Percentiles rank a stretch among this genome's conserved stretches.
phyloP scores from a whole-genome alignment of 73 alveolate species.

The Paramecium caudatum region DNA sequence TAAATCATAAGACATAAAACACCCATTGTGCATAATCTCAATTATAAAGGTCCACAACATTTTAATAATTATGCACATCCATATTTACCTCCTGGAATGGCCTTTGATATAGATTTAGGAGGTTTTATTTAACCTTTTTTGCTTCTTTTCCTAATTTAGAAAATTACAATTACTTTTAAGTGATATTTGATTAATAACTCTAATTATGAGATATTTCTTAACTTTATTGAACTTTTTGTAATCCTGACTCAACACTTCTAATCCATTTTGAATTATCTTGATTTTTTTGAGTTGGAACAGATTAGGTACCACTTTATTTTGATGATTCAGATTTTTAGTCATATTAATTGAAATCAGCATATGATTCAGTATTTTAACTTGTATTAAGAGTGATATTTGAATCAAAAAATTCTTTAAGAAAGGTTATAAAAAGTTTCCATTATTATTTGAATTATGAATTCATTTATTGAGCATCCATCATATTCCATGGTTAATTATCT shows the following conservation, averaged over 20 bases:
- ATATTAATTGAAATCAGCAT: constrained; percentile 15
- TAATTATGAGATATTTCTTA: not conserved
- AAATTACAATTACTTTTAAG: constrained; percentile 9
- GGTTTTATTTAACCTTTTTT: constrained; percentile 68
- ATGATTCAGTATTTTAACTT: constrained; percentile 40
- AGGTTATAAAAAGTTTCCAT: constrained; percentile 48
- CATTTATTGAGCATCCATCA: constrained; percentile 66
- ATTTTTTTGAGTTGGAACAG: constrained; percentile 61
- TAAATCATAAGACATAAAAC: constrained; percentile 62
- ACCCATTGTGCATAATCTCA: constrained; percentile 70
- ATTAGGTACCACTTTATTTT: constrained; percentile 44
- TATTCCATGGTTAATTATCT: constrained; percentile 8
- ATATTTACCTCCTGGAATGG: constrained; percentile 78
- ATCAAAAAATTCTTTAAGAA: constrained; percentile 59
- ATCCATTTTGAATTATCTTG: constrained; percentile 70
- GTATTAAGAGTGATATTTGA: not conserved
- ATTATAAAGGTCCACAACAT: constrained; percentile 75
- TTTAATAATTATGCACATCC: constrained; percentile 75
- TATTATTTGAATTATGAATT: not conserved
- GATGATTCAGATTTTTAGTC: constrained; percentile 17
- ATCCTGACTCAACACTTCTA: constrained; percentile 59
- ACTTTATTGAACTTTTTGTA: constrained; percentile 9
- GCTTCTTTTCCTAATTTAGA: constrained; percentile 59
- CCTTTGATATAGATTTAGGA: constrained; percentile 74
- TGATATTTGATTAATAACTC: constrained; percentile 1